Conservation (phyloP, 768 basidiomycete species). For the Coprinopsis strossmayeri region DNA sequence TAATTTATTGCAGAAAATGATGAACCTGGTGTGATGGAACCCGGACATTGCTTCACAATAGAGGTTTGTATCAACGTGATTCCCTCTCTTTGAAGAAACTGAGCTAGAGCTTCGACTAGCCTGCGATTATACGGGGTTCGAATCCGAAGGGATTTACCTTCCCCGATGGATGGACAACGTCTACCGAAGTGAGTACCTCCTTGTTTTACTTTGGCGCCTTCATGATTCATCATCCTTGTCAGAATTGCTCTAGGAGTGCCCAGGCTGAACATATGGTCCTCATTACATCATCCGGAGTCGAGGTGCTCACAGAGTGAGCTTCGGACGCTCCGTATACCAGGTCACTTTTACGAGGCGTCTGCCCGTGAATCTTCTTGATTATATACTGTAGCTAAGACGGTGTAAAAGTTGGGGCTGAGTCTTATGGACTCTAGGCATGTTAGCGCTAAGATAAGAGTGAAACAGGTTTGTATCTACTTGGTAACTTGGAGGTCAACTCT, state of each 20-base stretch:
- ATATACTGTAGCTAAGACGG: too few species aligned
- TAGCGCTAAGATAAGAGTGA: too few species aligned
- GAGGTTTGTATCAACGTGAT: slow-evolving; percentile 44
- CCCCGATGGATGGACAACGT: slow-evolving; percentile 92
- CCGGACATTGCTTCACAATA: slow-evolving; percentile 90
- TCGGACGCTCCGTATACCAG: too few species aligned
- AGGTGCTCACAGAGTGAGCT: slow-evolving; percentile 54
- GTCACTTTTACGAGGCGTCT: too few species aligned
- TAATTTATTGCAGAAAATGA: slow-evolving; percentile 55
- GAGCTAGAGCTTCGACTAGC: slow-evolving; percentile 32
- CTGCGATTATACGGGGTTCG: slow-evolving; percentile 69
- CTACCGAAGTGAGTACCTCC: slow-evolving; percentile 73
- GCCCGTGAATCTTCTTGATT: too few species aligned
- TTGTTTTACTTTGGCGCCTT: too few species aligned
- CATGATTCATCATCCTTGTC: too few species aligned
- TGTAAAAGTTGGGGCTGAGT: too few species aligned
- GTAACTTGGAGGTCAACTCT: too few species aligned
- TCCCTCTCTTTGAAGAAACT: not conserved
- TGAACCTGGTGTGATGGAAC: slow-evolving; percentile 74
- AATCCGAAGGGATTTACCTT: slow-evolving; percentile 69
- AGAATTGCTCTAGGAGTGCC: slow-evolving; percentile 79
- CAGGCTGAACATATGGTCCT: slow-evolving; percentile 88
- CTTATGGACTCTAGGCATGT: too few species aligned
- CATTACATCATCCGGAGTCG: slow-evolving; percentile 72
- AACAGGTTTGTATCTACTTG: too few species aligned